A percentile compares a stretch with the other conserved stretches of the same genome.
phyloP scores from a whole-genome alignment of 225 moss, liverwort and hornwort genomes.

The Marchantia paleacea region DNA sequence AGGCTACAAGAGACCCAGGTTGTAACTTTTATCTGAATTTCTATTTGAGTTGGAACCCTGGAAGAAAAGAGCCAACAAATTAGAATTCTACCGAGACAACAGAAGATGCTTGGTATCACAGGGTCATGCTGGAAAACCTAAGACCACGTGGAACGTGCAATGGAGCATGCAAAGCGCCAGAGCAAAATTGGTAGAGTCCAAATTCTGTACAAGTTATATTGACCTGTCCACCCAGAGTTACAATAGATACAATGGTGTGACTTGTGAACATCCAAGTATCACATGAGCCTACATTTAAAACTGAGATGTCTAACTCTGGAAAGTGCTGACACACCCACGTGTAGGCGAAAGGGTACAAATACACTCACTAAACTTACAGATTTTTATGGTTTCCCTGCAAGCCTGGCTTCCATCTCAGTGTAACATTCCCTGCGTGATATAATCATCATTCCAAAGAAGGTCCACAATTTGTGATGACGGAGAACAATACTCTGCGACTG shows the following conservation, averaged over 20 bases:
- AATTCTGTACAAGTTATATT: constrained; percentile 1
- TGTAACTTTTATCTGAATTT: neutral
- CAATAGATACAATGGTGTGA: neutral
- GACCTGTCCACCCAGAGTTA: neutral
- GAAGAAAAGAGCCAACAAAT: too few species aligned
- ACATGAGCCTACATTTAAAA: neutral
- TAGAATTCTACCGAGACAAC: too few species aligned
- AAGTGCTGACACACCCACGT: too few species aligned
- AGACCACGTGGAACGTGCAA: too few species aligned
- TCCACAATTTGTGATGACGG: neutral
- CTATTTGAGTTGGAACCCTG: too few species aligned
- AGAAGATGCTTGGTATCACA: too few species aligned
- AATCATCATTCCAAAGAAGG: neutral
- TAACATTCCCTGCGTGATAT: neutral
- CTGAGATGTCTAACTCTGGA: neutral
- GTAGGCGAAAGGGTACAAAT: too few species aligned
- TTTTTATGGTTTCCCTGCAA: neutral
- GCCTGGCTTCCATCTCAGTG: neutral
- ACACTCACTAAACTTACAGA: too few species aligned
- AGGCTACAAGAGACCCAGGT: neutral
- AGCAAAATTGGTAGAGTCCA: neutral
- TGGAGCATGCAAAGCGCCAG: too few species aligned
- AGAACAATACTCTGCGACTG: neutral
- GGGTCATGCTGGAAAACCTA: too few species aligned
- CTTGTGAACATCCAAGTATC: neutral